A percentile compares a stretch with the other conserved stretches of the same genome.
These are phyloP conservation scores for Penicillium lividum DNA, from an alignment of 495 filamentous ascomycete genomes.

Conservation along the genomic window DNA sequence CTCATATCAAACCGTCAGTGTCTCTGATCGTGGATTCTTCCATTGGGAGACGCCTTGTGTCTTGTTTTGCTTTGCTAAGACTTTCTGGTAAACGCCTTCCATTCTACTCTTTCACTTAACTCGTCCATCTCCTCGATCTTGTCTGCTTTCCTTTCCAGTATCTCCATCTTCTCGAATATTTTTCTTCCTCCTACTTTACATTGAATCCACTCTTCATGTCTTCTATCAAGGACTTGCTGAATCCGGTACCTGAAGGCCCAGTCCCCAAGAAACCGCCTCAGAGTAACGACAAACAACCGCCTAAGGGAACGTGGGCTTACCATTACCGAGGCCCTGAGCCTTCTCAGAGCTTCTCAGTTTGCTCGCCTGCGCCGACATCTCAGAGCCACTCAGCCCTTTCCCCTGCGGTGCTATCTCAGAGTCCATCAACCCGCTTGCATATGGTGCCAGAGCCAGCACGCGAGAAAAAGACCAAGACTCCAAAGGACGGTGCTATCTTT, in stretches of 20 bases:
- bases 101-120: slow-evolving; percentile 15
- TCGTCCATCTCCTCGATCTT: slow-evolving; percentile 5
- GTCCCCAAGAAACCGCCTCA: neutral
- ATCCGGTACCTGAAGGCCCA: slow-evolving; percentile 26
- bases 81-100: slow-evolving; percentile 27
- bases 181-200: slow-evolving; percentile 1
- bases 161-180: slow-evolving; percentile 21
- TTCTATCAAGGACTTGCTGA: slow-evolving; percentile 35
- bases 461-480: slow-evolving; percentile 49
- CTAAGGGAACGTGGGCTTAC: too few relatives aligned
- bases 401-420: too few relatives aligned
- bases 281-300: neutral
- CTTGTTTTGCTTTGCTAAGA: slow-evolving; percentile 4
- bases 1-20: slow-evolving; percentile 19
- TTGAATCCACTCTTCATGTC: slow-evolving; percentile 25
- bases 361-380: neutral
- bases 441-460: neutral
- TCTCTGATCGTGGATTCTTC: slow-evolving; percentile 17
- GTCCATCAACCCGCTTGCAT: too few relatives aligned
- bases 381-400: neutral
- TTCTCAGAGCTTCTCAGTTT: slow-evolving; percentile 4
- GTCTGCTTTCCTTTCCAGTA: slow-evolving; percentile 9
- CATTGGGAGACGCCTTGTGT: slow-evolving; percentile 6
- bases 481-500: slow-evolving; percentile 62
- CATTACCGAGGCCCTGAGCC: neutral